Base-by-base conservation (phyloP, 2,329 filamentous ascomycete species). In the Claviceps fusiformis region DNA sequence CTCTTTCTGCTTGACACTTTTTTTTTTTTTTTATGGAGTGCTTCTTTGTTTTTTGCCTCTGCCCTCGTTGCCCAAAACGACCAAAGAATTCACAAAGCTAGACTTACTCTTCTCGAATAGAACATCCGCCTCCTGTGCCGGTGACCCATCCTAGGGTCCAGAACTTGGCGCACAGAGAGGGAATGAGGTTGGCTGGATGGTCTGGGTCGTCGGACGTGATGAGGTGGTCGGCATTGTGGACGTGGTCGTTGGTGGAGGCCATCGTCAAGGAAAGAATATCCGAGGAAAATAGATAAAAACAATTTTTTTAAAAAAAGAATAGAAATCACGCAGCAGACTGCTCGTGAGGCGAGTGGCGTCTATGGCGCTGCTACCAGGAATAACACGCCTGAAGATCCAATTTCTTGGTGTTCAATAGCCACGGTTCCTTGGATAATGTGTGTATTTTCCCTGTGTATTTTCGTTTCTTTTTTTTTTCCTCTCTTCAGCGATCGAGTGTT, bases 131-230 rank as follows among this genome's bases (percentile, higher is more conserved):
- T 58, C 88, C 88, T 2, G 88, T 93, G 55, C 88, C 89, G 13
- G 89, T 92, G 35, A 93, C 92, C 92, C 93, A 97, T 63, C 93
- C 93, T 63, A 95, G 77, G 19, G 80, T 89, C 81, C 95, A 98
- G 74, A 98, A 98, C 68, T 92, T 93, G 65, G 87, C 86, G 74
- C 93, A 98, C 51, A 98, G 80, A 50, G 87, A 85, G 59, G 91
- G 93, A 62, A 96, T 96, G 64, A 95, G 79, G 73, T 98, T 98
- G 61, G 93, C 91, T 27, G 93, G 93, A 71, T 98, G 93, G 58
- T 89, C 75, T 5, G 87, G 85, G 68, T 96, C 83, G 35, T 72
- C 66, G 11, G 83, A 86, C 44, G 71, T 71, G 67, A 86, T 72
- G 59, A 85, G 77, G 60, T 78, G 71, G 66, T 83, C 76, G 39